These are phyloP conservation scores for Colletotrichum aenigma DNA, from an alignment of 2,329 filamentous ascomycete genomes.

Conservation along the genomic window DNA sequence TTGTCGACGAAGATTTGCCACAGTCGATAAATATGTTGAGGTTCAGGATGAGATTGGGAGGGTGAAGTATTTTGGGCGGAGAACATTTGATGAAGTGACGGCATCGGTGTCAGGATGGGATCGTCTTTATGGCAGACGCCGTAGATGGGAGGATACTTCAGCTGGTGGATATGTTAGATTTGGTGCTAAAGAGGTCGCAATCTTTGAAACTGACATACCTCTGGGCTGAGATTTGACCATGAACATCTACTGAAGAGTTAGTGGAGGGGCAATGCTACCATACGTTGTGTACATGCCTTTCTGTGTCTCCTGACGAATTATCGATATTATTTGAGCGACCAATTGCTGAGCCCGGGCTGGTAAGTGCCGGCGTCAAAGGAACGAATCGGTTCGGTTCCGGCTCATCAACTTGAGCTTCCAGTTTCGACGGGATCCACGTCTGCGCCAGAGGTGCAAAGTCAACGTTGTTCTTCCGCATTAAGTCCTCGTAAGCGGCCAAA, in stretches of 20 bases:
- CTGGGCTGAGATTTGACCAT: background rate
- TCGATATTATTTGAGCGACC: background rate
- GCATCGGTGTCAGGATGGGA: constrained; percentile 9
- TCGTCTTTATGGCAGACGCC: constrained; percentile 25
- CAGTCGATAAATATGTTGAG: constrained; percentile 29
- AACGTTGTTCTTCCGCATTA: constrained; percentile 30
- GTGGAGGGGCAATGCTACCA: background rate
- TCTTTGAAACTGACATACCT: background rate
- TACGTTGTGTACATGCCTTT: background rate
- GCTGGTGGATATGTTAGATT: background rate
- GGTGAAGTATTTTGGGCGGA: background rate
- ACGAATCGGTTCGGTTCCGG: background rate
- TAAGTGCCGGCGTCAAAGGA: background rate
- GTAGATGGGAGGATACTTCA: constrained; percentile 21
- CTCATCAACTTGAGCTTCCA: background rate
- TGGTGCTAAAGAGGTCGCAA: background rate
- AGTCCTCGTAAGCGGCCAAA: constrained; percentile 28
- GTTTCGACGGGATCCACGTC: constrained; percentile 27
- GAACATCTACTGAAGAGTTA: background rate
- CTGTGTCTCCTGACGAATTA: background rate
- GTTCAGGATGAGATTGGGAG: constrained; percentile 30
- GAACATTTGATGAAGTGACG: constrained; percentile 9
- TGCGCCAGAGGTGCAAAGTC: constrained; percentile 23
- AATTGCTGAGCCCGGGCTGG: background rate
- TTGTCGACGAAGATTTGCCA: constrained; percentile 37